phyloP scores from a whole-genome alignment of 345 rosid genomes.

The Ricinus communis region DNA sequence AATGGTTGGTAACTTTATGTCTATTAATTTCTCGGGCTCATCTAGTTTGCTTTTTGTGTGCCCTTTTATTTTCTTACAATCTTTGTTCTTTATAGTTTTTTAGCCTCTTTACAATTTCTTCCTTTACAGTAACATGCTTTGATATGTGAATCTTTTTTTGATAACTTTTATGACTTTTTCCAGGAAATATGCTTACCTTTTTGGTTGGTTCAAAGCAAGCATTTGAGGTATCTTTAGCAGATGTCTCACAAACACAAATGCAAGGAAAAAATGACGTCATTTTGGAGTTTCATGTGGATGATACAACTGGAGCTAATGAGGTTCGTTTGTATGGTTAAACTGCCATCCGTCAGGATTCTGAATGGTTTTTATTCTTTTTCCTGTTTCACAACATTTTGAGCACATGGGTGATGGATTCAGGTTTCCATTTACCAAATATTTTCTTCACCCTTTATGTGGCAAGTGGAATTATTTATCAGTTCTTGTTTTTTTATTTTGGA shows the following conservation, averaged over 20 bases:
- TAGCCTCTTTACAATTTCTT: not conserved
- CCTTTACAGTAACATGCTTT: not conserved
- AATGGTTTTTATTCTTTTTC: not conserved
- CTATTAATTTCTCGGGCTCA: constrained; percentile 3
- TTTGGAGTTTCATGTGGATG: constrained; percentile 97
- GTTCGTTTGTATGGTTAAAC: constrained; percentile 30
- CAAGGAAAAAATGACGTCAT: constrained; percentile 93
- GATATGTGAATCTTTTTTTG: not conserved
- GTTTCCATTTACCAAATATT: not conserved
- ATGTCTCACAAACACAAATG: constrained; percentile 85
- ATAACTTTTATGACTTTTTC: constrained; percentile 12
- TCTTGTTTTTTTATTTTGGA: not conserved
- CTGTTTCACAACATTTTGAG: too few relatives aligned
- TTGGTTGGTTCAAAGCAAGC: constrained; percentile 83
- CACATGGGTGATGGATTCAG: too few relatives aligned
- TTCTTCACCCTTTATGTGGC: not conserved
- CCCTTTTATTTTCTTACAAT: not conserved
- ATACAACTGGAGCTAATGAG: constrained; percentile 97
- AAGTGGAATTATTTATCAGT: not conserved
- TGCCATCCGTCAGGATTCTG: not conserved
- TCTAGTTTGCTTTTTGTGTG: not conserved
- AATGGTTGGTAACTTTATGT: constrained; percentile 47
- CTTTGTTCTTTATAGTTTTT: not conserved
- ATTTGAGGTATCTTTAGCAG: constrained; percentile 88
- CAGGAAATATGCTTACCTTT: constrained; percentile 87